These are phyloP conservation scores for Turnera subulata DNA, from an alignment of 345 rosid genomes.

Conservation along the genomic window DNA sequence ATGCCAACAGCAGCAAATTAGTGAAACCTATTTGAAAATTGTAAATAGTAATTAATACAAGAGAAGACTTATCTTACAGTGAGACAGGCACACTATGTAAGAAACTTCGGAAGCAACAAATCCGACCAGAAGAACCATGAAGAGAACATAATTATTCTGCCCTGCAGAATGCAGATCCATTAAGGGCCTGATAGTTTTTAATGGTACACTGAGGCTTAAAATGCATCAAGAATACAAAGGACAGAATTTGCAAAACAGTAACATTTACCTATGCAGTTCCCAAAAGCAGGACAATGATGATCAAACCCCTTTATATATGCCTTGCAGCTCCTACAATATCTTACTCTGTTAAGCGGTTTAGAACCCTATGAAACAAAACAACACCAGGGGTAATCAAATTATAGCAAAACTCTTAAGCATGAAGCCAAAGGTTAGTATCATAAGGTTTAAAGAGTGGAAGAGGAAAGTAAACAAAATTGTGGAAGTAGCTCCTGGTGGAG, in stretches of 20 bases:
- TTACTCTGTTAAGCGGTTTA: slow-evolving; percentile 30
- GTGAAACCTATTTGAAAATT: not conserved
- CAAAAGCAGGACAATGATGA: slow-evolving; percentile 77
- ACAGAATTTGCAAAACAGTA: not conserved
- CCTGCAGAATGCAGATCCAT: slow-evolving; percentile 32
- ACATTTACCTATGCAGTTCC: slow-evolving; percentile 61
- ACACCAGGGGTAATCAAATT: not conserved
- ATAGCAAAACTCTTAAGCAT: not conserved
- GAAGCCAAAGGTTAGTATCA: not conserved
- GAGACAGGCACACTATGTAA: slow-evolving; percentile 36
- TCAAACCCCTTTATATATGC: slow-evolving; percentile 49
- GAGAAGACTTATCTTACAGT: slow-evolving; percentile 32
- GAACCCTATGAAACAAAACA: slow-evolving; percentile 22
- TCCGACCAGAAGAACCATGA: slow-evolving; percentile 55
- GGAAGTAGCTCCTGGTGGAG: not conserved
- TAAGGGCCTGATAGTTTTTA: too few species aligned
- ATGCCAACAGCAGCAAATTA: not conserved
- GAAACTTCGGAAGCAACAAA: slow-evolving; percentile 49
- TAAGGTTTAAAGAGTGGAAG: not conserved
- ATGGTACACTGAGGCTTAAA: too few species aligned
- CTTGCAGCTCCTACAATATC: slow-evolving; percentile 54
- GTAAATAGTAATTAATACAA: not conserved
- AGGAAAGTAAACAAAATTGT: not conserved
- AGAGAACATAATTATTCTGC: slow-evolving; percentile 45
- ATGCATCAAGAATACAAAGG: not conserved